These are phyloP conservation scores for Apophysomyces elegans DNA, from an alignment of 371 early-diverging fungal species.

Conservation along the genomic window DNA sequence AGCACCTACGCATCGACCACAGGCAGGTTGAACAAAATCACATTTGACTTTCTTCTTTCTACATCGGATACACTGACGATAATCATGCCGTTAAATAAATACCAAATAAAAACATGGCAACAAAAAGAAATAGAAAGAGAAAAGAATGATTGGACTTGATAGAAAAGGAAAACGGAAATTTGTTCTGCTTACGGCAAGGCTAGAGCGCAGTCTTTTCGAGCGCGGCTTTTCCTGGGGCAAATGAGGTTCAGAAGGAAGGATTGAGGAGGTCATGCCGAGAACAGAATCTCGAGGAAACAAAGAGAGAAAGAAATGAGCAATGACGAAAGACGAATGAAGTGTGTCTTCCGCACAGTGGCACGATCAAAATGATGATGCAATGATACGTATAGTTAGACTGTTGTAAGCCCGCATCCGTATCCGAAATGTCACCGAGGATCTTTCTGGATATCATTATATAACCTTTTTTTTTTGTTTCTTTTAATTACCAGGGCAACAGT, in stretches of 20 bases:
- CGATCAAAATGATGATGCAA: conserved; percentile 3
- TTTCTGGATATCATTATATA: too few species aligned
- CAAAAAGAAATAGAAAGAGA: too few species aligned
- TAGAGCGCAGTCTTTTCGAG: conserved; percentile 27
- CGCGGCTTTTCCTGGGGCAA: conserved; percentile 22
- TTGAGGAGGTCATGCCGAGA: background rate
- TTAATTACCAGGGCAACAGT: too few species aligned
- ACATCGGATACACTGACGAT: conserved; percentile 44
- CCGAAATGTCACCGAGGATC: too few species aligned
- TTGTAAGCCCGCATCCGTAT: too few species aligned
- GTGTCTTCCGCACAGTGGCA: background rate
- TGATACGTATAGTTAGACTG: background rate
- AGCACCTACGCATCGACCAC: conserved; percentile 51
- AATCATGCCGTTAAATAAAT: background rate
- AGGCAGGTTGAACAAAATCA: conserved; percentile 58
- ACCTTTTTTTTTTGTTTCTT: too few species aligned
- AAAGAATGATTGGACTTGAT: background rate
- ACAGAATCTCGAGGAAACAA: background rate
- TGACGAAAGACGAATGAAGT: background rate
- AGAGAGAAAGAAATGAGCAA: background rate
- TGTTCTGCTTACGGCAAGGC: conserved; percentile 26
- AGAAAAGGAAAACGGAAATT: background rate
- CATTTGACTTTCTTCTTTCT: conserved; percentile 63
- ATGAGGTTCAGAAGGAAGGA: conserved; percentile 14
- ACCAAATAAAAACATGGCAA: background rate